Evolutionary conservation across 441 rosid genomes (phyloP), one percentile per base, ranked within the genome.

Genomic region (Adansonia grandidieri): DNA sequence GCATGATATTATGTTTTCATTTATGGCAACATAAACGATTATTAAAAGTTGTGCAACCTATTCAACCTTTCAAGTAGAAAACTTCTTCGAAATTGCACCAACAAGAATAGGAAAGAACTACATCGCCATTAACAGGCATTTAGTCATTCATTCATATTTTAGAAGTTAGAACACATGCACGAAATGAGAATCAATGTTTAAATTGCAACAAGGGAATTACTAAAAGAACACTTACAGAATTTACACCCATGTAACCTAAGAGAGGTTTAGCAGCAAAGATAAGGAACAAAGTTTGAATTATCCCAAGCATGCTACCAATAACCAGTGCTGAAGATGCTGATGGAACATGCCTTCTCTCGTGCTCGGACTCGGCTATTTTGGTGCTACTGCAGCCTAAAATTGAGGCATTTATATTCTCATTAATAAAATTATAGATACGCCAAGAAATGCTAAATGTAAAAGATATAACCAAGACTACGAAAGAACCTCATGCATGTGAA

Each of bases 251-350:
- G 71, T 72, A 80, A 50, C 69, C 42, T 65, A 85, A 66, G 51
- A 82, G 77, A 28, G 84, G 79, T 69, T 73, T 85, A 32, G 84
- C 87, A 19, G 74, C 63, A 5, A 53, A 54, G 58, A 82, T 78
- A 71, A 85, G 81, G 76, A 85, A 74, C 8, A 82, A 24, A 68
- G 85, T 44, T 50, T 85, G 85, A 32, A 82, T 17, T 63, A 85
- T 77, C 20, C 87, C 87, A 42, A 85, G 84, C 44, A 85, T 5
- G 45, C 79, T 68, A 19, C 87, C 87, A 10, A 82, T 78, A 75
- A 82, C 72, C 78, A 85, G 32, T 7, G 85, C 87, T 3, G 82
- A 75, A 10, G 84, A 85, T 76, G 87, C 85, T 45, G 87, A 85
- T 7, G 84, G 81, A 45, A 82, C 79, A 60, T 78, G 72, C 66